phyloP scores from a whole-genome alignment of 2,329 filamentous ascomycete species.

The Aspergillus sp. region DNA sequence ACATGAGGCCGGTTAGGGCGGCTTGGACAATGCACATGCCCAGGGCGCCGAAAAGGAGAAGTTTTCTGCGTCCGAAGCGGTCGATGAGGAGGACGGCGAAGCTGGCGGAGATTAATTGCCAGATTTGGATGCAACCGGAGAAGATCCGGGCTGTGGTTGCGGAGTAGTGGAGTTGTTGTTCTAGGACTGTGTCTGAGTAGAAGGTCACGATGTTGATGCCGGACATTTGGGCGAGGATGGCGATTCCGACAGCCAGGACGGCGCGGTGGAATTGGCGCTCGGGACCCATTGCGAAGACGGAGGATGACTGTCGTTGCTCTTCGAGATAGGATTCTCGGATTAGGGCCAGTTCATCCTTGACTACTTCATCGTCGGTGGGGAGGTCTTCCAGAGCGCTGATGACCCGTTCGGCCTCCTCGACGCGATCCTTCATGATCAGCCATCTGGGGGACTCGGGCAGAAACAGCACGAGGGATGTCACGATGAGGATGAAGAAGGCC shows the following conservation, averaged over 20 bases:
- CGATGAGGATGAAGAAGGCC: conserved; percentile 32
- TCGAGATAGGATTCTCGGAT: conserved; percentile 44
- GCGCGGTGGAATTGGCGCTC: conserved; percentile 21
- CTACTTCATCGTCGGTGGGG: conserved; percentile 46
- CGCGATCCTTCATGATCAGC: conserved; percentile 47
- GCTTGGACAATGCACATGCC: background rate
- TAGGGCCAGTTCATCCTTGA: conserved; percentile 14
- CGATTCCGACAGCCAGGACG: conserved; percentile 16
- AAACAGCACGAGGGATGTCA: conserved; percentile 14
- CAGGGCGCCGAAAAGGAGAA: conserved; percentile 24
- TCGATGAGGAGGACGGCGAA: conserved; percentile 18
- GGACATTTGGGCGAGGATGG: conserved; percentile 24
- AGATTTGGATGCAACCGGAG: conserved; percentile 21
- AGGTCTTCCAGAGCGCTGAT: conserved; percentile 42
- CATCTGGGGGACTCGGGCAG: conserved; percentile 52
- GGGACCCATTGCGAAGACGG: background rate
- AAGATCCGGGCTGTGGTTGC: conserved; percentile 16
- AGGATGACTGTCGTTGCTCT: conserved; percentile 1
- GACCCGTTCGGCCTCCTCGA: conserved; percentile 42
- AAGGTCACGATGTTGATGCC: conserved; percentile 28
- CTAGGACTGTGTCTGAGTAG: conserved; percentile 26
- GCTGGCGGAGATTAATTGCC: conserved; percentile 16
- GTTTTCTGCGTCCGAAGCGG: conserved; percentile 35
- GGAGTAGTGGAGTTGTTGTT: conserved; percentile 16
- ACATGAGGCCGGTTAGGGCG: too few relatives aligned